phyloP scores from a whole-genome alignment of 192 early-diverging fungal genomes.

The Diversispora eburnea region DNA sequence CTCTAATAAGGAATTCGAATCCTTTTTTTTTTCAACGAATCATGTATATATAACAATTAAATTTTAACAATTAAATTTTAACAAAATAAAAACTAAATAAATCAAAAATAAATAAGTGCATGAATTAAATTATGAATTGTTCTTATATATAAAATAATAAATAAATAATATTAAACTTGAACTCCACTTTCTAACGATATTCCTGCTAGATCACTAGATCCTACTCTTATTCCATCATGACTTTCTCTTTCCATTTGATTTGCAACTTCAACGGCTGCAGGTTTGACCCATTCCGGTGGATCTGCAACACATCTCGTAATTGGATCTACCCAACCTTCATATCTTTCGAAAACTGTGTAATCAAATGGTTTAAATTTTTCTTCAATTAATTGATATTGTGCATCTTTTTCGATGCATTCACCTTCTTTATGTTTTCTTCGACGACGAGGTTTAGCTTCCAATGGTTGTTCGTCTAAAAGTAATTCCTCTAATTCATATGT shows the following conservation, averaged over 20 bases:
- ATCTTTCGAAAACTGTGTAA: constrained; percentile 75
- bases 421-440: constrained; percentile 41
- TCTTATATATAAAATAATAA: background rate
- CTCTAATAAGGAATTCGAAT: too few relatives aligned
- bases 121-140: too few relatives aligned
- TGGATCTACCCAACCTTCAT: constrained; percentile 62
- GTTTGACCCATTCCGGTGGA: constrained; percentile 65
- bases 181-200: constrained; percentile 16
- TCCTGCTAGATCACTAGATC: constrained; percentile 7
- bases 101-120: too few relatives aligned
- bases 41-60: too few relatives aligned
- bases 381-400: constrained; percentile 53
- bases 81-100: too few relatives aligned
- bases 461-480: constrained; percentile 65
- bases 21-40: too few relatives aligned
- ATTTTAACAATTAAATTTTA: too few relatives aligned
- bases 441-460: constrained; percentile 38
- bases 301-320: constrained; percentile 56
- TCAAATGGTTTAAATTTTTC: constrained; percentile 76
- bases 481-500: constrained; percentile 73
- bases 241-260: constrained; percentile 26
- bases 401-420: constrained; percentile 42
- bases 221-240: constrained; percentile 7
- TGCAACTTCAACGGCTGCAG: constrained; percentile 25
- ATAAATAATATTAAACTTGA: constrained; percentile 14